Evolutionary conservation across 176 grass and related monocot genomes (phyloP).

Genomic region (Rhynchospora breviuscula): DNA sequence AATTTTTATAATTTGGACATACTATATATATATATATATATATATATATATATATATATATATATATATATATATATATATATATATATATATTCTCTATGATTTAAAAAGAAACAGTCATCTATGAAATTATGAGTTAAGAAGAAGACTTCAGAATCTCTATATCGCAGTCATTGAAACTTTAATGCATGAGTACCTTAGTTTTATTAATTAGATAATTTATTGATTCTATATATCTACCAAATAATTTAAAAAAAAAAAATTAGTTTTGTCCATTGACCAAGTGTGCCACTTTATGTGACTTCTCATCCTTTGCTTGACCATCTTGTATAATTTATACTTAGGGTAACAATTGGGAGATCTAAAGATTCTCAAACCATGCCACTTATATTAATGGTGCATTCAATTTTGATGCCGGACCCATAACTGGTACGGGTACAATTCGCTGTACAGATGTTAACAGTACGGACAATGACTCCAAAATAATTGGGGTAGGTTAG

Average conservation of each 20-base stretch:
- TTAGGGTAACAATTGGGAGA: conserved; percentile 9
- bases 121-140: background rate
- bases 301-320: too few species aligned
- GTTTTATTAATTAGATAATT: background rate
- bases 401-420: conserved; percentile 15
- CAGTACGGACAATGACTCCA: conserved; percentile 28
- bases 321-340: background rate
- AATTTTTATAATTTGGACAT: too few species aligned
- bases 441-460: conserved; percentile 23
- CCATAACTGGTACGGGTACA: conserved; percentile 16
- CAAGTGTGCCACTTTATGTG: too few species aligned
- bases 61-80: too few species aligned
- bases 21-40: too few species aligned
- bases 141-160: background rate
- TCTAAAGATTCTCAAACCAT: conserved; percentile 16
- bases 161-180: too few species aligned
- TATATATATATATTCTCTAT: background rate
- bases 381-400: conserved; percentile 12
- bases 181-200: background rate
- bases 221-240: background rate
- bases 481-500: conserved; percentile 22
- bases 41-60: too few species aligned
- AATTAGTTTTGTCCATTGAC: too few species aligned
- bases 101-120: background rate
- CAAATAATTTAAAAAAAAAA: background rate